These are phyloP conservation scores for Cyberlindnera xishuangbannaensis DNA, from an alignment of 805 yeast species.

Conservation along the genomic window DNA sequence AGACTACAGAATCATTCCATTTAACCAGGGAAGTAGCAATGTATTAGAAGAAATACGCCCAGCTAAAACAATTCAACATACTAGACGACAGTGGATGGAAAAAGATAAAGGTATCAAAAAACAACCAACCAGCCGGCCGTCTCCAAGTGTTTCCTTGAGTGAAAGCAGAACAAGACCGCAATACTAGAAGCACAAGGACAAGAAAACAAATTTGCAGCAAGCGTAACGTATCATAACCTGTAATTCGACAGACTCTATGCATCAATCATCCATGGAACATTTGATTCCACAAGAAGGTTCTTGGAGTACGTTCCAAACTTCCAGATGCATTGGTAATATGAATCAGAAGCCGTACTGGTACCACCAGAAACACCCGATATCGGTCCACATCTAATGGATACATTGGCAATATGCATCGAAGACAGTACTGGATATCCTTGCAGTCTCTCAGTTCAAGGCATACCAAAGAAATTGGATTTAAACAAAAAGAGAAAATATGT, in stretches of 20 bases:
- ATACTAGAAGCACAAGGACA: neutral
- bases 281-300: neutral
- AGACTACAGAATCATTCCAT: neutral
- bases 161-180: neutral
- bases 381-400: neutral
- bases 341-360: slow-evolving; percentile 8
- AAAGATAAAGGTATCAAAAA: slow-evolving; percentile 4
- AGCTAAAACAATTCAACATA: slow-evolving; percentile 3
- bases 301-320: slow-evolving; percentile 3
- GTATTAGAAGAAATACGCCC: neutral
- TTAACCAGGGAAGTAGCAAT: neutral
- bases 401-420: neutral
- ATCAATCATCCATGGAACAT: slow-evolving; percentile 1
- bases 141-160: neutral
- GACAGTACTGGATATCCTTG: neutral
- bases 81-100: slow-evolving; percentile 7
- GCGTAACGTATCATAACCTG: neutral
- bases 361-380: neutral
- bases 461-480: no score
- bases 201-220: slow-evolving; percentile 1
- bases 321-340: slow-evolving; percentile 16
- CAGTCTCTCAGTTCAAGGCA: no score
- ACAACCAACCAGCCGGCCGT: slow-evolving; percentile 1
- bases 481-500: neutral
- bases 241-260: neutral